phyloP scores from a whole-genome alignment of 352 stramenopile genomes.

The Pythium pyrilobum region DNA sequence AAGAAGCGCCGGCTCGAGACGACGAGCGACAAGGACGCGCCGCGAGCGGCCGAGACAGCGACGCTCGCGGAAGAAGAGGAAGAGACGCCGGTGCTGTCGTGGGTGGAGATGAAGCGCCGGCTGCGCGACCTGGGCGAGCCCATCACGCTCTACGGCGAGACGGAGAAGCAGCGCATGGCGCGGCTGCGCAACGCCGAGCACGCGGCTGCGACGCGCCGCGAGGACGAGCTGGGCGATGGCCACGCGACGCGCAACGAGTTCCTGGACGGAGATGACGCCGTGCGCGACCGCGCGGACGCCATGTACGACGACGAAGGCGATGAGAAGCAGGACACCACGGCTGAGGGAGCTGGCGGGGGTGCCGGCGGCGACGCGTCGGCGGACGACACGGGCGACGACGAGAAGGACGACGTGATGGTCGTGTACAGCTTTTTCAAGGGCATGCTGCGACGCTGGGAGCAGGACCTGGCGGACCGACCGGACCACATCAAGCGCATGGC shows the following conservation, averaged over 20 bases:
- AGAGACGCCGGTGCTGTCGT: conserved; percentile 39
- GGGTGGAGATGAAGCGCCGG: conserved; percentile 69
- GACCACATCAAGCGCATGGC: conserved; percentile 89
- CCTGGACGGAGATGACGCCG: conserved; percentile 31
- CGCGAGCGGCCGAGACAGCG: background rate
- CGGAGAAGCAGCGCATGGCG: conserved; percentile 42
- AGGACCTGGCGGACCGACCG: conserved; percentile 78
- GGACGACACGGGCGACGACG: conserved; percentile 16
- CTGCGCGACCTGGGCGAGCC: conserved; percentile 78
- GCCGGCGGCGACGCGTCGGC: conserved; percentile 1
- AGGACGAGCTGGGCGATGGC: conserved; percentile 64
- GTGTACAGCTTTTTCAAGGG: conserved; percentile 93
- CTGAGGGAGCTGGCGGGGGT: conserved; percentile 1
- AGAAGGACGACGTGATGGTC: conserved; percentile 33
- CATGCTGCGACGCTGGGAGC: conserved; percentile 94
- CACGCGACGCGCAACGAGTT: conserved; percentile 82
- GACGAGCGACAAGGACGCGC: background rate
- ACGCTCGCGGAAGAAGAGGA: conserved; percentile 7
- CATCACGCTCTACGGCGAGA: conserved; percentile 88
- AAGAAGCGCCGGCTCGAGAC: conserved; percentile 49
- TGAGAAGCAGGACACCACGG: no score
- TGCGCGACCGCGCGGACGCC: conserved; percentile 19
- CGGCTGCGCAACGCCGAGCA: conserved; percentile 68
- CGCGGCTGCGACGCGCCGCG: conserved; percentile 50
- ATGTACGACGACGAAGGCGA: conserved; percentile 39